Conservation (phyloP, 2,329 filamentous ascomycete genomes). For the Keithomyces neogunnii region DNA sequence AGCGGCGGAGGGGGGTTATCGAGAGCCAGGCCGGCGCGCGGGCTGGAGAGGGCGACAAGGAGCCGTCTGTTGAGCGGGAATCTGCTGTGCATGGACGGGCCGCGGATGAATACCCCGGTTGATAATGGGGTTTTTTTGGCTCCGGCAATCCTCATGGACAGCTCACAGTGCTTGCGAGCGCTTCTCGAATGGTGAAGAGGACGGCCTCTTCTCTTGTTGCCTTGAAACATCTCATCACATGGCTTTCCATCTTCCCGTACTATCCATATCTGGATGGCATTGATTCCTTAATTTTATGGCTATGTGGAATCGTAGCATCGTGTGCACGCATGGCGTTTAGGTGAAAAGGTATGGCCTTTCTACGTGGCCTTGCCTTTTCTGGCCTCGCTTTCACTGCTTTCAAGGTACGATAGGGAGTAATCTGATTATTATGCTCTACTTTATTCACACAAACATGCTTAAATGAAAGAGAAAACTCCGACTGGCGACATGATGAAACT, state of each 20-base stretch:
- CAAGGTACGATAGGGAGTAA: neutral
- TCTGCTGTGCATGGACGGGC: neutral
- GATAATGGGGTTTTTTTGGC: neutral
- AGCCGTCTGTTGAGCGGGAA: neutral
- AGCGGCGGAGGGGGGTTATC: slow-evolving; percentile 30
- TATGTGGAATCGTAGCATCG: neutral
- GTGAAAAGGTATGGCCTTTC: neutral
- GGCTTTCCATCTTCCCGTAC: neutral
- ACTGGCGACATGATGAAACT: neutral
- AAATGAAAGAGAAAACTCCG: neutral
- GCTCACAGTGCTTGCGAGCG: no score
- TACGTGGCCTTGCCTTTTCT: neutral
- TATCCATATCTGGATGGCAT: neutral
- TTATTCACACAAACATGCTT: neutral
- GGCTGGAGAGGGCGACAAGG: neutral
- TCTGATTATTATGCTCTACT: neutral
- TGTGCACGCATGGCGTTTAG: slow-evolving; percentile 5
- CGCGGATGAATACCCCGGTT: neutral
- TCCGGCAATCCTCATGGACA: no score
- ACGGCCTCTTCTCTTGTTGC: no score
- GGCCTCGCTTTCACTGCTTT: neutral
- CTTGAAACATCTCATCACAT: neutral
- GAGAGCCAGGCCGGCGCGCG: no score
- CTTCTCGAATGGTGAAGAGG: no score
- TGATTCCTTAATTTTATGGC: neutral